These are phyloP conservation scores for Aspergillus heteromorphus DNA, from an alignment of 495 filamentous ascomycete species.

Conservation along the genomic window DNA sequence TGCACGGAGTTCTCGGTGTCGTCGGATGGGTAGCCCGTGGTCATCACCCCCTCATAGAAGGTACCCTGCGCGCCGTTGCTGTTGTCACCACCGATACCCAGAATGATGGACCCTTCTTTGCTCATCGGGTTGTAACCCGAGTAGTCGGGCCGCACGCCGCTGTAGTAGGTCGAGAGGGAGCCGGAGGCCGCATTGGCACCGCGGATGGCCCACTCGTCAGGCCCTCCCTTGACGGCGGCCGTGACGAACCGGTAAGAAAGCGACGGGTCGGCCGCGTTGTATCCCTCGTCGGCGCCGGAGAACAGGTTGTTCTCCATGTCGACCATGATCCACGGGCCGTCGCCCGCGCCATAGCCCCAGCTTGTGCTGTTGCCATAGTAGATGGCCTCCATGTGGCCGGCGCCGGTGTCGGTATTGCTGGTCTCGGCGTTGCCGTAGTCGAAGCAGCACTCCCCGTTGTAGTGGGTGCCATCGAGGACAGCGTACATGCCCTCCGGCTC, in stretches of 20 bases:
- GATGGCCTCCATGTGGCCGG: conserved; percentile 58
- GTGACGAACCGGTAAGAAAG: conserved; percentile 48
- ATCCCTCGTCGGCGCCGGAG: conserved; percentile 35
- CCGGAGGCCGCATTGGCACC: conserved; percentile 50
- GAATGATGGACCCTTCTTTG: conserved; percentile 58
- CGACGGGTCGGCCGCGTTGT: conserved; percentile 44
- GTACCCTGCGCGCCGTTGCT: conserved; percentile 51
- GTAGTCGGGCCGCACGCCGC: conserved; percentile 40
- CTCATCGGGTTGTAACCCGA: conserved; percentile 54
- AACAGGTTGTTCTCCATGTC: conserved; percentile 58
- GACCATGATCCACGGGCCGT: conserved; percentile 56
- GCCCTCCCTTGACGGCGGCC: conserved; percentile 45
- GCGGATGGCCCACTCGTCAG: conserved; percentile 50
- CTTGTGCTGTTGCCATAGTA: conserved; percentile 46
- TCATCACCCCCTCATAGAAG: conserved; percentile 60
- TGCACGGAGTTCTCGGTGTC: conserved; percentile 50
- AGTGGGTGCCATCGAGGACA: conserved; percentile 55
- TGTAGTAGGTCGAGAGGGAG: conserved; percentile 50
- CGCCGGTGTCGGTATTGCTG: conserved; percentile 47
- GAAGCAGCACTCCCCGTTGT: conserved; percentile 54
- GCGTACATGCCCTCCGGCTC: conserved; percentile 54
- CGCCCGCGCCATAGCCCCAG: conserved; percentile 50
- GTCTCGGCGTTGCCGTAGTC: conserved; percentile 59
- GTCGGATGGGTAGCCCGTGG: conserved; percentile 51
- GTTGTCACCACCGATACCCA: conserved; percentile 55